Percentiles rank a stretch among this genome's conserved stretches.
phyloP scores from a whole-genome alignment of 805 yeast genomes.

The Ogataea paradorogensis region DNA sequence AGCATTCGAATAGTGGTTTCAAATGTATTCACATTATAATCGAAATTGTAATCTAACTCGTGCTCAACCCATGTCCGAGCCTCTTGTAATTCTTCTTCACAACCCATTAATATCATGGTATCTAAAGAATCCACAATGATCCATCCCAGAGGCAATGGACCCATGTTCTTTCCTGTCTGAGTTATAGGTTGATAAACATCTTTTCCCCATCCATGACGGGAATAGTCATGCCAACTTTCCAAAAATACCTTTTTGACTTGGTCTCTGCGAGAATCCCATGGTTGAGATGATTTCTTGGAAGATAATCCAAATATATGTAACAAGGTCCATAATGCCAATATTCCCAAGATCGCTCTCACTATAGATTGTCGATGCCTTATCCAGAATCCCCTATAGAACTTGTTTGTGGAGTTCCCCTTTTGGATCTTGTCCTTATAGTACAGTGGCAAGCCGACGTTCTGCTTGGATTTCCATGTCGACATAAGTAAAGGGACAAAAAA shows the following conservation, averaged over 20 bases:
- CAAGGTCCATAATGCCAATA: conserved; percentile 33
- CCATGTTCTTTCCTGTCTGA: conserved; percentile 67
- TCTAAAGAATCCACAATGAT: conserved; percentile 86
- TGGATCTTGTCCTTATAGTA: conserved; percentile 52
- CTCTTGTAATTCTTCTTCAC: conserved; percentile 54
- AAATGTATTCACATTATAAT: conserved; percentile 75
- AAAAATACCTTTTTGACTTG: conserved; percentile 67
- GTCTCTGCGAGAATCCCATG: conserved; percentile 50
- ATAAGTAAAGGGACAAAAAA: conserved; percentile 2
- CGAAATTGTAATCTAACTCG: conserved; percentile 67
- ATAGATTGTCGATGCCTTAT: conserved; percentile 34
- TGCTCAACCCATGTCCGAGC: conserved; percentile 75
- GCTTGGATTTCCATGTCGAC: conserved; percentile 24
- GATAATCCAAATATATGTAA: conserved; percentile 4
- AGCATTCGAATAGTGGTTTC: conserved; percentile 95
- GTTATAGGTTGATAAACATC: conserved; percentile 75
- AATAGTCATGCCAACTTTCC: conserved; percentile 76
- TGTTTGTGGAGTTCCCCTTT: conserved; percentile 15
- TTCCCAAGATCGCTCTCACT: conserved; percentile 40
- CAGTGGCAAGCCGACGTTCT: conserved; percentile 39
- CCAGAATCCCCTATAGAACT: conserved; percentile 15
- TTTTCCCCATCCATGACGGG: conserved; percentile 75
- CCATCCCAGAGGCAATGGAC: conserved; percentile 85
- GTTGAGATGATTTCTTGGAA: conserved; percentile 10
- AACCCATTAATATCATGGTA: conserved; percentile 75